Evolutionary conservation across 768 basidiomycete species (phyloP).

Genomic region (Scleroderma bovista): DNA sequence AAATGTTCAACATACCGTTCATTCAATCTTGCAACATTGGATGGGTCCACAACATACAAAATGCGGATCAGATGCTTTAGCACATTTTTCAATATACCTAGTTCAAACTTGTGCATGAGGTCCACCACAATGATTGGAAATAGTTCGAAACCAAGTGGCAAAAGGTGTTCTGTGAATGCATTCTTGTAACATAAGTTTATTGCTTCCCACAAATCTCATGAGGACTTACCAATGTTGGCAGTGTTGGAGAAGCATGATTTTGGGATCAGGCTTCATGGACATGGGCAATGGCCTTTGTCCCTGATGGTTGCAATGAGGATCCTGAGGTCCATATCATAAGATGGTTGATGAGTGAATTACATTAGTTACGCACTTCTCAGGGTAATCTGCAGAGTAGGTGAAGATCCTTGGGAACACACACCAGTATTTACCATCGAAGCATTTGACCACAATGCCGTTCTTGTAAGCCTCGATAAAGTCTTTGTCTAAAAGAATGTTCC

Average conservation of each 20-base stretch:
- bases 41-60: background rate
- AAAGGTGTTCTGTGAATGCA: background rate
- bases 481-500: slow-evolving; percentile 16
- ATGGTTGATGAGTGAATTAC: background rate
- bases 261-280: slow-evolving; percentile 22
- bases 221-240: slow-evolving; percentile 9
- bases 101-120: background rate
- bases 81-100: background rate
- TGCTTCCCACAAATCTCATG: background rate
- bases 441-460: slow-evolving; percentile 19
- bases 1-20: slow-evolving; percentile 12
- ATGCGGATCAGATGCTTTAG: background rate
- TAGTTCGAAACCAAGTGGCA: background rate
- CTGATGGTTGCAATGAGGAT: slow-evolving; percentile 23
- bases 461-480: slow-evolving; percentile 19
- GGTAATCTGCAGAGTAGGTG: slow-evolving; percentile 33
- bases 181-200: background rate
- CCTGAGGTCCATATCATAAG: slow-evolving; percentile 10
- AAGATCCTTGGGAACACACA: slow-evolving; percentile 25
- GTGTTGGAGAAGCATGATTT: slow-evolving; percentile 13
- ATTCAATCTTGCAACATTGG: slow-evolving; percentile 18
- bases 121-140: background rate
- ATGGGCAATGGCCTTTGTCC: slow-evolving; percentile 25
- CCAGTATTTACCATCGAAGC: slow-evolving; percentile 15
- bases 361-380: slow-evolving; percentile 27